Evolutionary conservation across 2,329 filamentous ascomycete genomes (phyloP).

Genomic region (Aspergillus caelatus): DNA sequence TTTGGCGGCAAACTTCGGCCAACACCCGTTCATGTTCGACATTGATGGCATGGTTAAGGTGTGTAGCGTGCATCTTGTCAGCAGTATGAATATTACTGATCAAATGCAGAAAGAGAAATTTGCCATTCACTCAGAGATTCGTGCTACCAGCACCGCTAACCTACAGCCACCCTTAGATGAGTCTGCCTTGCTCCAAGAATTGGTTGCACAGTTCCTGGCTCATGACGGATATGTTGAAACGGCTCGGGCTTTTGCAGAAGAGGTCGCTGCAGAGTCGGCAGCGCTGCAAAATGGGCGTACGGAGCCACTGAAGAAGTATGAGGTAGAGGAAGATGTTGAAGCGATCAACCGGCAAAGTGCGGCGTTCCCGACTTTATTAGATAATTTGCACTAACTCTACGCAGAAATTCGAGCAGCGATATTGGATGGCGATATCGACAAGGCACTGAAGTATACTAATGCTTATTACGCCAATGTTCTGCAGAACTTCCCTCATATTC

Average conservation of each 20-base stretch:
- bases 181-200: constrained; percentile 75
- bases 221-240: constrained; percentile 97
- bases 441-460: constrained; percentile 79
- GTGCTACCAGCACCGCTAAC: constrained; percentile 57
- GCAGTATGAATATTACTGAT: not conserved
- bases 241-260: constrained; percentile 81
- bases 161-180: constrained; percentile 70
- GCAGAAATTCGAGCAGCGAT: constrained; percentile 84
- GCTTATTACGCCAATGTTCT: constrained; percentile 80
- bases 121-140: constrained; percentile 65
- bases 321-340: constrained; percentile 79
- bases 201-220: constrained; percentile 85
- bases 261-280: constrained; percentile 73
- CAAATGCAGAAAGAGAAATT: constrained; percentile 60
- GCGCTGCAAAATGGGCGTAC: constrained; percentile 64
- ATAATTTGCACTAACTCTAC: not conserved
- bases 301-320: constrained; percentile 59
- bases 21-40: constrained; percentile 81
- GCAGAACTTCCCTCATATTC: constrained; percentile 76
- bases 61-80: constrained; percentile 34
- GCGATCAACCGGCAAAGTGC: constrained; percentile 83
- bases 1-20: constrained; percentile 64
- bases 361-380: constrained; percentile 27
- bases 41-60: constrained; percentile 85
- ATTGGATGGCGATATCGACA: constrained; percentile 88